phyloP scores from a whole-genome alignment of 2,329 filamentous ascomycete genomes.

The Chrysosporium queenslandicum region DNA sequence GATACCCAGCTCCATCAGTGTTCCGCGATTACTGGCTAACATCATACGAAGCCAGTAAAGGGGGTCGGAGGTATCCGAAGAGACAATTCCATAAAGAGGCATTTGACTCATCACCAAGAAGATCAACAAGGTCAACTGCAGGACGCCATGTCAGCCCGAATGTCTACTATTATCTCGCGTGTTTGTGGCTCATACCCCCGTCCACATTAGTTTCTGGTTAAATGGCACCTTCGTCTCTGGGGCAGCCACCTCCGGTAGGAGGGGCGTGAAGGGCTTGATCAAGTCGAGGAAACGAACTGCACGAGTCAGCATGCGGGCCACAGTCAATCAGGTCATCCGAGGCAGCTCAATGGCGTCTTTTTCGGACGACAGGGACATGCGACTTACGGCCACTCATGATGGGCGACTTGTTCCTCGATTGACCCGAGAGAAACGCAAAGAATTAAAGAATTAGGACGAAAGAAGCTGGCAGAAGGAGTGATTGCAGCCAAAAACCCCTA shows the following conservation, averaged over 20 bases:
- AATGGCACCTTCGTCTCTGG: conserved; percentile 98
- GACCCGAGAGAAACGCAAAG: conserved; percentile 21
- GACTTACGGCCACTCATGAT: conserved; percentile 52
- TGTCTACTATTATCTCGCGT: conserved; percentile 13
- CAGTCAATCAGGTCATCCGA: background rate
- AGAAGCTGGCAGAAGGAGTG: conserved; percentile 28
- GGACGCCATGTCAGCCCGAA: conserved; percentile 5
- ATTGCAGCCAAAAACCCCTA: background rate
- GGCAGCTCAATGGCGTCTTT: conserved; percentile 7
- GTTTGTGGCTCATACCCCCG: conserved; percentile 46
- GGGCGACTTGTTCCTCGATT: conserved; percentile 32
- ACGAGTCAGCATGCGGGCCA: conserved; percentile 22
- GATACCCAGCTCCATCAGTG: conserved; percentile 91
- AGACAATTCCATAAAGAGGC: conserved; percentile 98
- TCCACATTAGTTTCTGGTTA: conserved; percentile 98
- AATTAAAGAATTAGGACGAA: conserved; percentile 25
- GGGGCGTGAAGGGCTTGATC: conserved; percentile 98
- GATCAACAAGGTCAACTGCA: conserved; percentile 75
- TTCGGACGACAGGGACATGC: conserved; percentile 16
- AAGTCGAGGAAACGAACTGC: conserved; percentile 97
- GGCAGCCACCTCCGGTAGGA: conserved; percentile 97
- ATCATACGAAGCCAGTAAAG: conserved; percentile 99
- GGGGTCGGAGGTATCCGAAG: conserved; percentile 94
- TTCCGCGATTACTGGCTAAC: conserved; percentile 96
- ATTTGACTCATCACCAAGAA: conserved; percentile 99